Base-by-base conservation (phyloP, 768 basidiomycete genomes). In the Porphyrellus cyaneotinctus region DNA sequence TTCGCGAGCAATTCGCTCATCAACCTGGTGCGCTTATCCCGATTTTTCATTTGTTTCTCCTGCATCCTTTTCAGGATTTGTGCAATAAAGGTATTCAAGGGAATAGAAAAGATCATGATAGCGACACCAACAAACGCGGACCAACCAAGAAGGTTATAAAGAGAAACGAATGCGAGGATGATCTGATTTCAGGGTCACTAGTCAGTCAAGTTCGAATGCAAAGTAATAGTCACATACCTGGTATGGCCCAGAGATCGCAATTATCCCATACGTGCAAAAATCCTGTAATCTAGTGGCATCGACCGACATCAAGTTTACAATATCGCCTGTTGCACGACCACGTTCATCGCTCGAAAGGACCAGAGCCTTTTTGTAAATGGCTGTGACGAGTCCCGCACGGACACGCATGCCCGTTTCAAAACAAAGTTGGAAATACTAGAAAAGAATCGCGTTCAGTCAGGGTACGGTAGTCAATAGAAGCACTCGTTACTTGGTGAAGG, bases 1-100 rank as follows among this genome's bases (percentile, higher is more conserved):
- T 95, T 97, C 52, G 83, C 79, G 6, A 98, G 74, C n/a, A 97
- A 75, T 71, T 97, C 95, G 58, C 82, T 93, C 95, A 97, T 97
- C 41, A 95, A 72, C 37, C 86, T 74, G 9, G 89, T 91, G 30
- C 91, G 79, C 59, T 81, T 78, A 63, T 95, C 94, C 54, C 92
- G 81, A 69, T 88, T 91, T 70, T 92, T 93, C 95, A 97, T 97
- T 68, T 97, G 93, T 59, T 83, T 63, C 57, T 88, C 81, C 64
- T 97, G 91, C 75, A 95, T 82, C 35, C 67, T 75, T 65, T 91
- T 91, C 46, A 89, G 63, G 47, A 80, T 72, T 6, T 81, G 64
- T 1, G 93, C 91, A 51, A 93, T 85, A 38, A 75, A 63, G 0
- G 87, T 87, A 55, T 87, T 90, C 43, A 90, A 58, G 3, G 89